Evolutionary conservation across 176 grass and related monocot species (phyloP), one percentile per base, ranked within the genome.

Genomic region (Pharus latifolius): DNA sequence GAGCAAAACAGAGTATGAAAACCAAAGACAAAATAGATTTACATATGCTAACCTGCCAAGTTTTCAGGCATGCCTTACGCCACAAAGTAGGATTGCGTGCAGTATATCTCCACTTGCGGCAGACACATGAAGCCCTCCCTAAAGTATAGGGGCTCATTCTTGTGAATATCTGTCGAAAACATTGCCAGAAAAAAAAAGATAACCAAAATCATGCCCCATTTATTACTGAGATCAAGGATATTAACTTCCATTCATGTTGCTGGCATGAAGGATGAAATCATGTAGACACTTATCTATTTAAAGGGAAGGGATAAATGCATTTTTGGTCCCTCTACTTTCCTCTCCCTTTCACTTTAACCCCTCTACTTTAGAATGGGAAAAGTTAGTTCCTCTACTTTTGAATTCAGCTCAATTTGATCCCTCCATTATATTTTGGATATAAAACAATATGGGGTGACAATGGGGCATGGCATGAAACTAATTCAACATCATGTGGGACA

Each of bases 61-160:
- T 90, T 77, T 90, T 90, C 46, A 93, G 82, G 65, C 89, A 93
- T 20, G 83, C 84, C 62, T 68, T 66, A 22, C 78, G 87, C 94
- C 89, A 98, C 41, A 98, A 63, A 67, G 56, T 83, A 49, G 94
- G 94, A 87, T 90, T 98, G 13, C 86, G 84, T 80, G 73, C 75
- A 72, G 77, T 85, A 75, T 98, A 98, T 74, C 88, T 92, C 94
- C 94, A 98, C 51, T 90, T 93, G 23, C 88, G 89, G 50, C 94
- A 98, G 29, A 90, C 89, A 33, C 87, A 90, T 72, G 94, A 70
- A 52, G 87, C 94, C 81, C 84, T 88, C 78, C 94, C 89, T 79
- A 98, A 82, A 75, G 78, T 85, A 81, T 85, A 88, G 42, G 88
- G 83, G 18, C 63, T 88, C 94, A 93, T 88, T 65, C 78, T 79